Evolutionary conservation across 805 yeast species (phyloP).

Genomic region (Brettanomyces anomalus): DNA sequence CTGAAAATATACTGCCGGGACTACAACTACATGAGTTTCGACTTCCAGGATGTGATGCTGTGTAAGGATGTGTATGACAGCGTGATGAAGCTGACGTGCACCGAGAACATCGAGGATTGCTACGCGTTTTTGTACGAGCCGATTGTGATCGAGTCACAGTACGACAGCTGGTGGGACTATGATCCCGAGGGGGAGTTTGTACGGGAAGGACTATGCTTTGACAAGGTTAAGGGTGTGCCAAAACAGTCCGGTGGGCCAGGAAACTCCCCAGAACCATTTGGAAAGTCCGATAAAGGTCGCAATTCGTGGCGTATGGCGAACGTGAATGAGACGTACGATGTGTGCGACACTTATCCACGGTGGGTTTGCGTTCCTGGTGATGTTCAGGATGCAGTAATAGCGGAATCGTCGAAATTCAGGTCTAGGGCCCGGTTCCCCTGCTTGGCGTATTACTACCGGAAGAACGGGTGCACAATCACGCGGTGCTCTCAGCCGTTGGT

Average conservation of each 20-base stretch:
- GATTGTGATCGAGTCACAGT: slow-evolving; percentile 52
- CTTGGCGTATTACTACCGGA: slow-evolving; percentile 62
- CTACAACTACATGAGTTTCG: slow-evolving; percentile 72
- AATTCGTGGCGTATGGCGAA: slow-evolving; percentile 59
- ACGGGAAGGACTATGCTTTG: slow-evolving; percentile 50
- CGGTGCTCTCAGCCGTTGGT: slow-evolving; percentile 91
- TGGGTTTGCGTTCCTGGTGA: slow-evolving; percentile 60
- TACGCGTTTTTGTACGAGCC: slow-evolving; percentile 83
- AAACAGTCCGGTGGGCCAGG: slow-evolving; percentile 3
- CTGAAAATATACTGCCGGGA: slow-evolving; percentile 75
- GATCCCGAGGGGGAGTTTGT: slow-evolving; percentile 53
- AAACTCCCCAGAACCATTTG: too few relatives aligned
- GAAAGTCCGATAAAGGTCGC: slow-evolving; percentile 5
- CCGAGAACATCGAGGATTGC: slow-evolving; percentile 43
- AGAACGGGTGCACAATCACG: slow-evolving; percentile 69
- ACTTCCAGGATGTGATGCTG: slow-evolving; percentile 48
- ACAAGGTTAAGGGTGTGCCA: slow-evolving; percentile 3
- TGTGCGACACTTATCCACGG: slow-evolving; percentile 72
- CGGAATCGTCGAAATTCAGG: slow-evolving; percentile 77
- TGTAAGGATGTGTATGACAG: slow-evolving; percentile 70
- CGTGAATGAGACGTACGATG: slow-evolving; percentile 54
- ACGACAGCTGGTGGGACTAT: slow-evolving; percentile 69
- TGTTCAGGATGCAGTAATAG: slow-evolving; percentile 72
- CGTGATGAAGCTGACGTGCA: slow-evolving; percentile 54
- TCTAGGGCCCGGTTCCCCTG: slow-evolving; percentile 83